Evolutionary conservation across 768 basidiomycete species (phyloP), one percentile per base, ranked within the genome.

Genomic region (Neoboletus brunneissimus): DNA sequence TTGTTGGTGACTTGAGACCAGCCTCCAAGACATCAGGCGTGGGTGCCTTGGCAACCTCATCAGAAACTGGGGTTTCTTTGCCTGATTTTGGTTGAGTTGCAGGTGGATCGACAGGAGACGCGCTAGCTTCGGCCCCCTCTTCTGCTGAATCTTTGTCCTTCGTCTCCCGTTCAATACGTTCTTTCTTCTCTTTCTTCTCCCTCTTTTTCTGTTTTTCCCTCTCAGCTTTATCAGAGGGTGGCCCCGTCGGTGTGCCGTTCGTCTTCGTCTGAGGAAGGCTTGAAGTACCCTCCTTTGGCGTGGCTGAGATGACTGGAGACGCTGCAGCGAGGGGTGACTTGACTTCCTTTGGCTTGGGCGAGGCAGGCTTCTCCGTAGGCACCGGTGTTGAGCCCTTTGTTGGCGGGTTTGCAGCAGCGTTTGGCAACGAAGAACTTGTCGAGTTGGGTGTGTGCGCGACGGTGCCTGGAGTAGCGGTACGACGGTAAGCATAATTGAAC

Each of bases 401-500:
- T 32, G 74, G 72, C 59, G 63, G 61, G 53, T 72, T 74, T 37
- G 71, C 67, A 2, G 69, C 41, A 57, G 72, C 40, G 76, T 68
- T 73, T 16, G 70, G 84, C 20, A 87, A 75, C 5, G 80, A 72
- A 15, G 83, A 79, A 1, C 79, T 77, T 7, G 79, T 71, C 7
- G 86, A 81, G 64, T 76, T 82, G 5, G 88, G 85, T 0, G 86
- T 88, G 20, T 81, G 79, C 2, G 75, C 75, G 11, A 78, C 73
- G 22, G 85, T 79, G 8, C 74, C 73, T 3, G 79, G 75, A 4
- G 74, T 82, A 32, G 86, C 82, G 5, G 85, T 85, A 53, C 89
- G 86, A 56, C 94, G 87, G 72, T 96, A 96, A 2, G 91, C 91
- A 62, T 94, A 99, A 75, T 98, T 97, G 79, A 98, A 95, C 34